Percentiles rank a stretch among this genome's conserved stretches.
Evolutionary conservation across 345 rosid genomes (phyloP).

Genomic region (Syzygium jambos): DNA sequence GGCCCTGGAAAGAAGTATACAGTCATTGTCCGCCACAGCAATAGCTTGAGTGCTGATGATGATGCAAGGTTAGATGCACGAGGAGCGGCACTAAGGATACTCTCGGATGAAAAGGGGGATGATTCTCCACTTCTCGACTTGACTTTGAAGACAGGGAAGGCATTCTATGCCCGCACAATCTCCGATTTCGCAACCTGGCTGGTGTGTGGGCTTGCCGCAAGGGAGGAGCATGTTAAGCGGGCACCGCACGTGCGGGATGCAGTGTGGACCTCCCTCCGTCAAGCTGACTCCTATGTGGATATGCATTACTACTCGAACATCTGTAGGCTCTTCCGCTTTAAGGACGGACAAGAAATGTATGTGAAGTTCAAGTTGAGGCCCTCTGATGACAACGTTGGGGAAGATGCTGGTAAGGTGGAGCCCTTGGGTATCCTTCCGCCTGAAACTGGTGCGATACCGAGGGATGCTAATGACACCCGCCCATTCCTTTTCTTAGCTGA

Average conservation of each 20-base stretch:
- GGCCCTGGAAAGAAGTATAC: slow-evolving; percentile 38
- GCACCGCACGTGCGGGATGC: slow-evolving; percentile 53
- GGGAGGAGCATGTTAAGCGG: slow-evolving; percentile 47
- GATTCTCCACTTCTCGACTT: slow-evolving; percentile 39
- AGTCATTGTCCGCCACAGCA: slow-evolving; percentile 52
- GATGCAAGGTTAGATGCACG: slow-evolving; percentile 70
- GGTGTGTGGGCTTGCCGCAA: slow-evolving; percentile 60
- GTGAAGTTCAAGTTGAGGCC: slow-evolving; percentile 60
- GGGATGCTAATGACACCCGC: slow-evolving; percentile 40
- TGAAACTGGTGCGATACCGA: slow-evolving; percentile 71
- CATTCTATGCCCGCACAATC: slow-evolving; percentile 59
- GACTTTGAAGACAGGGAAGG: slow-evolving; percentile 60
- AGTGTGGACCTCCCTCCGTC: slow-evolving; percentile 58
- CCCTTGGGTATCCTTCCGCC: slow-evolving; percentile 65
- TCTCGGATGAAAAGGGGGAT: slow-evolving; percentile 14
- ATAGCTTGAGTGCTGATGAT: slow-evolving; percentile 62
- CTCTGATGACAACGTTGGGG: slow-evolving; percentile 20
- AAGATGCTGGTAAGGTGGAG: slow-evolving; percentile 55
- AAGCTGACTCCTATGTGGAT: slow-evolving; percentile 33
- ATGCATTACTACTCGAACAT: slow-evolving; percentile 57
- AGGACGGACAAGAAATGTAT: slow-evolving; percentile 49
- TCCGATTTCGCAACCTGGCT: slow-evolving; percentile 64
- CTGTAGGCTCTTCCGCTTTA: slow-evolving; percentile 44
- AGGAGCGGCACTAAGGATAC: slow-evolving; percentile 49
- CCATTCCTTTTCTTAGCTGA: slow-evolving; percentile 57